Percentiles rank a stretch among this genome's conserved stretches.
Evolutionary conservation across 768 basidiomycete genomes (phyloP).

Genomic region (Chalciporus pseudorubinellus): DNA sequence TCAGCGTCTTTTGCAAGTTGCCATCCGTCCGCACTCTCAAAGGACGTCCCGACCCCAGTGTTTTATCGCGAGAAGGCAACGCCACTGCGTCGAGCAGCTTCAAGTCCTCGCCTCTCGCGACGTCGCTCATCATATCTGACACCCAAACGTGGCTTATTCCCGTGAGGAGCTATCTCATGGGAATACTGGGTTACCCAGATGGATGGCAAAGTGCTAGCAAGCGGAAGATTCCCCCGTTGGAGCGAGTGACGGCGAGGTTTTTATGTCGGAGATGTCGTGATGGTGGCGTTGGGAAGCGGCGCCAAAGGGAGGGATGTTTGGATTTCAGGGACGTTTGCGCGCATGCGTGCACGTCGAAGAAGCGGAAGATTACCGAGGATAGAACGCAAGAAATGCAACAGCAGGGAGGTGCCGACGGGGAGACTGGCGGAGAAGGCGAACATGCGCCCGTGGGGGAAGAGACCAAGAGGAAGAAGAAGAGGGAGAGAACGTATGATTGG

Average conservation of each 20-base stretch:
- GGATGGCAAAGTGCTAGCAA: slow-evolving; percentile 50
- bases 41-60: slow-evolving; percentile 21
- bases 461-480: slow-evolving; percentile 5
- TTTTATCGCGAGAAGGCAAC: neutral
- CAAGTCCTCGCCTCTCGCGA: slow-evolving; percentile 30
- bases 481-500: slow-evolving; percentile 40
- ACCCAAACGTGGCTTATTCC: slow-evolving; percentile 47
- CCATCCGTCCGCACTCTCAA: slow-evolving; percentile 42
- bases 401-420: neutral
- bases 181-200: slow-evolving; percentile 45
- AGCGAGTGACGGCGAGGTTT: slow-evolving; percentile 59
- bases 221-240: slow-evolving; percentile 50
- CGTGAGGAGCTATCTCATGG: slow-evolving; percentile 44
- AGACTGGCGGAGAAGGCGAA: slow-evolving; percentile 5
- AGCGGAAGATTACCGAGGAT: neutral
- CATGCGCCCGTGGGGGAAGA: slow-evolving; percentile 16
- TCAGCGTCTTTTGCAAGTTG: slow-evolving; percentile 47
- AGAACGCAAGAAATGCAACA: neutral
- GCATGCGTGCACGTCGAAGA: slow-evolving; percentile 47
- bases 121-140: slow-evolving; percentile 41
- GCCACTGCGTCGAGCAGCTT: slow-evolving; percentile 11
- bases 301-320: slow-evolving; percentile 44
- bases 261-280: slow-evolving; percentile 49
- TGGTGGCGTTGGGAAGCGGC: slow-evolving; percentile 32
- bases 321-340: slow-evolving; percentile 58